phyloP scores from a whole-genome alignment of 768 basidiomycete species.

The Gloeopeniophorella convolvens region DNA sequence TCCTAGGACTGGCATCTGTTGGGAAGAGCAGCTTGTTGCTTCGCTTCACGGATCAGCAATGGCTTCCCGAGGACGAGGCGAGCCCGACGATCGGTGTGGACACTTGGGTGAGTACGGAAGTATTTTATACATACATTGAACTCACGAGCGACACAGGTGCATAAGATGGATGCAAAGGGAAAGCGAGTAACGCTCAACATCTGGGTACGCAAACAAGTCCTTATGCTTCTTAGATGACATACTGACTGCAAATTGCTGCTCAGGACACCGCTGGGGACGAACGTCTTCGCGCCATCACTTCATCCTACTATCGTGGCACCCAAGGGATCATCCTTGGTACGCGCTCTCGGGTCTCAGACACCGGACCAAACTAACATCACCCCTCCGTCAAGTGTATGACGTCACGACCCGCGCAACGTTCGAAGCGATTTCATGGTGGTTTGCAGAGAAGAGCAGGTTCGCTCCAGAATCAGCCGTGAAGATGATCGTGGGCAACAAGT shows the following conservation, averaged over 20 bases:
- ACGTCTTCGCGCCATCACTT: slow-evolving; percentile 90
- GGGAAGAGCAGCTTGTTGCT: slow-evolving; percentile 87
- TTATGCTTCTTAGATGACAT: not conserved
- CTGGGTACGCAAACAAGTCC: slow-evolving; percentile 86
- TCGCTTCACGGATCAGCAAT: slow-evolving; percentile 92
- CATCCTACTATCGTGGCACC: slow-evolving; percentile 87
- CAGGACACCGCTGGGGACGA: slow-evolving; percentile 96
- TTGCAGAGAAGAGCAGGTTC: slow-evolving; percentile 86
- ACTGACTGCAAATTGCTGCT: not conserved
- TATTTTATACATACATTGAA: not conserved
- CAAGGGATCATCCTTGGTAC: slow-evolving; percentile 73
- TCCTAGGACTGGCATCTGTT: slow-evolving; percentile 83
- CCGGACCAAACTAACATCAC: too few species aligned
- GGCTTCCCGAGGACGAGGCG: slow-evolving; percentile 84
- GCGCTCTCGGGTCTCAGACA: too few species aligned
- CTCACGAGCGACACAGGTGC: slow-evolving; percentile 42
- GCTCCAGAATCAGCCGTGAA: slow-evolving; percentile 78
- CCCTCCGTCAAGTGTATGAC: slow-evolving; percentile 76
- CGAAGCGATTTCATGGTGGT: slow-evolving; percentile 88
- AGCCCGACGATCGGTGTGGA: slow-evolving; percentile 81
- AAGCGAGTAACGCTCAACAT: slow-evolving; percentile 88
- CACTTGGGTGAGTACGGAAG: slow-evolving; percentile 54
- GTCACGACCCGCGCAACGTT: slow-evolving; percentile 89
- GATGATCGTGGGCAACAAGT: slow-evolving; percentile 91
- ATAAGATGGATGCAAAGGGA: slow-evolving; percentile 79